These are phyloP conservation scores for Astrothelium subdiscretum DNA, from an alignment of 495 filamentous ascomycete genomes.

Conservation along the genomic window DNA sequence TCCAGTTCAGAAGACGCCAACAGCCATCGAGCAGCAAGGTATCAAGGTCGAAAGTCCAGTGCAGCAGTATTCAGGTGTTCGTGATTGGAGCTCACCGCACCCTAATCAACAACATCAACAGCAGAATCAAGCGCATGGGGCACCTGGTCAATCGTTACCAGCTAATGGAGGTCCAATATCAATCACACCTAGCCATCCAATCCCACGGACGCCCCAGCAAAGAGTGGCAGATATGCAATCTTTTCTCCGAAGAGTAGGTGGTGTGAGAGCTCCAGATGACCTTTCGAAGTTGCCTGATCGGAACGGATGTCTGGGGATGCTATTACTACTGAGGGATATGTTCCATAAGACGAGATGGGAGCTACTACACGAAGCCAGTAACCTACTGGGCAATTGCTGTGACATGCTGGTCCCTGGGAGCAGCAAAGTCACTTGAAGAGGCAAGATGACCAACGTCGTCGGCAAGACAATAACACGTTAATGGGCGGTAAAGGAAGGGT, in stretches of 20 bases:
- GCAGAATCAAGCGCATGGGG: not conserved
- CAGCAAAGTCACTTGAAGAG: not conserved
- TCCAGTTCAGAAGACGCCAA: not conserved
- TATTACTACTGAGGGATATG: constrained; percentile 70
- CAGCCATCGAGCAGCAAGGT: not conserved
- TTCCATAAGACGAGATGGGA: constrained; percentile 85
- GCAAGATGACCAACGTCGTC: not conserved
- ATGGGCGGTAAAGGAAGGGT: not conserved
- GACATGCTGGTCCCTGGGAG: constrained; percentile 35
- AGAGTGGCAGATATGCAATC: constrained; percentile 66
- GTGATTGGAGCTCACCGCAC: not conserved
- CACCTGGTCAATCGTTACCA: not conserved
- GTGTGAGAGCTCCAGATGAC: constrained; percentile 68
- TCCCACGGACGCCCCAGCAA: constrained; percentile 45
- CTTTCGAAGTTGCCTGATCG: constrained; percentile 62
- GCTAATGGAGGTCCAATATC: not conserved
- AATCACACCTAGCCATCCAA: constrained; percentile 37
- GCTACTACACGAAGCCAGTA: constrained; percentile 73
- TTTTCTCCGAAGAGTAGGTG: constrained; percentile 64
- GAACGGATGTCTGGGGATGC: constrained; percentile 70
- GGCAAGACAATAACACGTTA: not conserved
- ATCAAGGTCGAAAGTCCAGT: not conserved
- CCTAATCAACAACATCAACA: not conserved
- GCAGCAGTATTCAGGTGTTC: not conserved
- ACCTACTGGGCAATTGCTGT: constrained; percentile 70